Conservation (phyloP, 2,329 filamentous ascomycete species). For the Ramularia endophylla region DNA sequence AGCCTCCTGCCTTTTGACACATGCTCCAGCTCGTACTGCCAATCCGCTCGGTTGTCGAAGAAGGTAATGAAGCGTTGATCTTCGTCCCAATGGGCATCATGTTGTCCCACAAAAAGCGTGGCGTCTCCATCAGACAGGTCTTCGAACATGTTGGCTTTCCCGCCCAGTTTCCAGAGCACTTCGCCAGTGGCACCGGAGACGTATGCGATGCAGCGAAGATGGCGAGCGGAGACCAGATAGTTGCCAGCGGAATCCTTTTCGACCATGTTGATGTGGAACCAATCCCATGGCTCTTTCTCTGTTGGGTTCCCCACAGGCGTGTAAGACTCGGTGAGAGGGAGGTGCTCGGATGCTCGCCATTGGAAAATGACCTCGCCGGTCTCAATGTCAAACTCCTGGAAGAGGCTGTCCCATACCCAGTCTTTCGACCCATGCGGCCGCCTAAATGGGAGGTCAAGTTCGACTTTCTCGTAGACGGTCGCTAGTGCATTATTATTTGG, state of each 20-base stretch:
- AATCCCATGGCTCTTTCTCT: constrained; percentile 45
- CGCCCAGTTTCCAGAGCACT: constrained; percentile 47
- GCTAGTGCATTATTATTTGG: constrained; percentile 36
- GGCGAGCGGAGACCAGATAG: constrained; percentile 49
- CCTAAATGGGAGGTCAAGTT: constrained; percentile 8
- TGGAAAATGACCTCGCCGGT: constrained; percentile 52
- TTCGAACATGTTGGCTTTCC: constrained; percentile 25
- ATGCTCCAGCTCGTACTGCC: constrained; percentile 13
- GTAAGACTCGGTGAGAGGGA: constrained; percentile 39
- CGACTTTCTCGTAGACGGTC: constrained; percentile 31
- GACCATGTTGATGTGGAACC: constrained; percentile 52
- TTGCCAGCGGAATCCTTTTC: constrained; percentile 47
- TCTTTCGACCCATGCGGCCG: constrained; percentile 14
- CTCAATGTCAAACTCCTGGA: constrained; percentile 41
- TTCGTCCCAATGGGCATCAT: constrained; percentile 45
- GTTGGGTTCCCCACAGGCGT: constrained; percentile 32
- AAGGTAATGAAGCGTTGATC: constrained; percentile 24
- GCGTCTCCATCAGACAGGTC: constrained; percentile 23
- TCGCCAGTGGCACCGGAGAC: constrained; percentile 41
- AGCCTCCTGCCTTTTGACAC: constrained; percentile 19
- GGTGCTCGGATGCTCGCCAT: constrained; percentile 51
- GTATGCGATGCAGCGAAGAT: constrained; percentile 42
- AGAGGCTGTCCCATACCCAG: constrained; percentile 27
- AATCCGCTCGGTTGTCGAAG: constrained; percentile 29
- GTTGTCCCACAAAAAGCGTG: constrained; percentile 43